These are phyloP conservation scores for Chytridium lagenaria DNA, from an alignment of 371 early-diverging fungal genomes.

Conservation along the genomic window DNA sequence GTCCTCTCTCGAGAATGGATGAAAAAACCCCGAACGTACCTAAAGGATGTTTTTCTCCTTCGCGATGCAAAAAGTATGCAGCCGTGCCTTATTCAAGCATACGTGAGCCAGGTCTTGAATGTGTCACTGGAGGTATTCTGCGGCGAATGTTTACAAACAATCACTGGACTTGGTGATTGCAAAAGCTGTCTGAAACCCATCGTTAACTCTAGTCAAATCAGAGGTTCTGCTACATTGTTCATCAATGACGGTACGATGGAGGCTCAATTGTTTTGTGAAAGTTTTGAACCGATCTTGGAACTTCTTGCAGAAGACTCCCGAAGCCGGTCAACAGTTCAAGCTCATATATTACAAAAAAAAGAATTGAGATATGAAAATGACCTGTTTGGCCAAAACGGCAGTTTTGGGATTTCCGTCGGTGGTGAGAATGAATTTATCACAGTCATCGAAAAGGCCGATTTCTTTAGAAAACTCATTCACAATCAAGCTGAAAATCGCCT, in stretches of 20 bases:
- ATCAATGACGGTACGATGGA: background rate
- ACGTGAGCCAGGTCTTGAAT: background rate
- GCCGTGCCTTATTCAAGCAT: background rate
- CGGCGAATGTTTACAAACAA: background rate
- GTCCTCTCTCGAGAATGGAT: background rate
- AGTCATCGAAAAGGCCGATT: background rate
- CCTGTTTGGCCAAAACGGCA: background rate
- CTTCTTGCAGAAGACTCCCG: background rate
- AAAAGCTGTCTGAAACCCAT: too few relatives aligned
- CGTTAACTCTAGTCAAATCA: too few relatives aligned
- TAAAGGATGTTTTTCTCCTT: background rate
- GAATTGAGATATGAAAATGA: background rate
- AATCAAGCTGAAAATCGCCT: background rate
- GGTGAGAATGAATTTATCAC: background rate
- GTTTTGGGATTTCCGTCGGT: background rate
- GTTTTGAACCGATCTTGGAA: background rate
- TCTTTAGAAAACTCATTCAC: background rate
- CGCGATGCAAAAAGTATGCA: background rate
- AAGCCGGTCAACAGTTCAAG: background rate
- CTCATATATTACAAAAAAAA: background rate
- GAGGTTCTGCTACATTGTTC: background rate
- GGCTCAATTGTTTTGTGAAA: background rate
- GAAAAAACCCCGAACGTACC: background rate
- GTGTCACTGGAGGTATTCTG: background rate
- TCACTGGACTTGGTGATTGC: too few relatives aligned